Percentiles rank a stretch among this genome's conserved stretches.
Evolutionary conservation across 2,329 filamentous ascomycete species (phyloP).

Genomic region (Ophiobolus disseminans): DNA sequence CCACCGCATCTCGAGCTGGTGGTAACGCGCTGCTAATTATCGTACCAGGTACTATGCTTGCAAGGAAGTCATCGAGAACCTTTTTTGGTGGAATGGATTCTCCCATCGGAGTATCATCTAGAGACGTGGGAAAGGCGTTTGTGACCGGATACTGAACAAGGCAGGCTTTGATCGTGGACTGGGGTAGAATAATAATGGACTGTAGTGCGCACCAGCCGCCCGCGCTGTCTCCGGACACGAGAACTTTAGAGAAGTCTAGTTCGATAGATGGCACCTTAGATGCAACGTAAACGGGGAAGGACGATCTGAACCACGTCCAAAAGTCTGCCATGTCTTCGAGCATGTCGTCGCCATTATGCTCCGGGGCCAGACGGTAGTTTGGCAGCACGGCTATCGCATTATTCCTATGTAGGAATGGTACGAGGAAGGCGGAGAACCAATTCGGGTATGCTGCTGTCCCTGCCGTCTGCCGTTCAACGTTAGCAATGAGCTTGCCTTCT

Average conservation of each 20-base stretch:
- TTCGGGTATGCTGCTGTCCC: constrained; percentile 37
- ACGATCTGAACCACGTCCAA: constrained; percentile 54
- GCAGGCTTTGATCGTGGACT: constrained; percentile 29
- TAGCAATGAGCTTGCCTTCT: neutral
- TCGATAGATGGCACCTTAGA: constrained; percentile 17
- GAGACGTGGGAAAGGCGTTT: constrained; percentile 3
- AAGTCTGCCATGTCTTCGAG: constrained; percentile 57
- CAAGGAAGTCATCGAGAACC: constrained; percentile 31
- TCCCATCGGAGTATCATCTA: constrained; percentile 3
- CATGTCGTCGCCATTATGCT: constrained; percentile 56
- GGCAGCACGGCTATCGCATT: constrained; percentile 56
- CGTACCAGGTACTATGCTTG: constrained; percentile 18
- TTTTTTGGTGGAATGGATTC: constrained; percentile 15
- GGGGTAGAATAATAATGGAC: constrained; percentile 29
- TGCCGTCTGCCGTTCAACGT: constrained; percentile 15
- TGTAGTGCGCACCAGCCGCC: constrained; percentile 49
- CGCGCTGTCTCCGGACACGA: constrained; percentile 49
- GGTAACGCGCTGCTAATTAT: constrained; percentile 28
- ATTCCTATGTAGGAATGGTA: constrained; percentile 50
- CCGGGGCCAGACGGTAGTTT: constrained; percentile 61
- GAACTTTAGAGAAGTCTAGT: constrained; percentile 34
- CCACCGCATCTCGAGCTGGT: constrained; percentile 22
- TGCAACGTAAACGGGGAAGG: constrained; percentile 15
- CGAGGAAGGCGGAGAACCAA: constrained; percentile 41
- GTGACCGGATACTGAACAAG: constrained; percentile 40